These are phyloP conservation scores for Aureobasidium melanogenum DNA, from an alignment of 2,329 filamentous ascomycete species.

Conservation along the genomic window DNA sequence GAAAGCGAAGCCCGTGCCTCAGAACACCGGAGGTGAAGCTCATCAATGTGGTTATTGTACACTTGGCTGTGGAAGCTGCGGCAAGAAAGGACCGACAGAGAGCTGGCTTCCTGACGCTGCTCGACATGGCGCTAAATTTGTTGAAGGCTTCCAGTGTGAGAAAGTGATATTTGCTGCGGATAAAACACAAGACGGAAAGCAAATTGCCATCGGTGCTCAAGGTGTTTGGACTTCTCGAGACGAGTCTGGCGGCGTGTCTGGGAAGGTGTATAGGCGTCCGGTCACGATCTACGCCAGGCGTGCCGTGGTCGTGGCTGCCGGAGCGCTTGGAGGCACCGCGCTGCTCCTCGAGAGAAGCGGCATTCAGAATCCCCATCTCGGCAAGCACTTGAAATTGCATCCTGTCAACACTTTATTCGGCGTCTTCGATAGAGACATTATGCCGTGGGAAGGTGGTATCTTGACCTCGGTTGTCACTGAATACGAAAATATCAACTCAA, in stretches of 20 bases:
- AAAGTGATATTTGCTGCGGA: constrained; percentile 58
- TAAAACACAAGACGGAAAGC: constrained; percentile 32
- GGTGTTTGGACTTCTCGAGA: constrained; percentile 71
- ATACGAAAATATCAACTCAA: constrained; percentile 63
- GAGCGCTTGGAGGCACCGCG: constrained; percentile 63
- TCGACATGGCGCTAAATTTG: constrained; percentile 65
- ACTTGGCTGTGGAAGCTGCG: constrained; percentile 51
- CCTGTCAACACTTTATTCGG: constrained; percentile 52
- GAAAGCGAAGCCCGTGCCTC: constrained; percentile 58
- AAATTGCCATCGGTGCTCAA: constrained; percentile 59
- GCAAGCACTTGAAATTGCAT: constrained; percentile 73
- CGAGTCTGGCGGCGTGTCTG: constrained; percentile 48
- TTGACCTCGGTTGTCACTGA: constrained; percentile 69
- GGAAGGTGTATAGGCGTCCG: constrained; percentile 43
- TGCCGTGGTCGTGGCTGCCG: constrained; percentile 63
- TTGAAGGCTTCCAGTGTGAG: constrained; percentile 71
- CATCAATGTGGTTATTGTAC: constrained; percentile 65
- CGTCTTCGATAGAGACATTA: constrained; percentile 60
- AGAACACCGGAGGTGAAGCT: constrained; percentile 65
- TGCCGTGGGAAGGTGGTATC: constrained; percentile 59
- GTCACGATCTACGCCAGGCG: constrained; percentile 69
- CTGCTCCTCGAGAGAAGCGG: constrained; percentile 69
- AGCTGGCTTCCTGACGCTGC: constrained; percentile 74
- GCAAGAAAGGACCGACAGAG: constrained; percentile 71
- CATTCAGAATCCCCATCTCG: constrained; percentile 71